Conservation (phyloP, 768 basidiomycete species). For the Leccinum pellstonianum region DNA sequence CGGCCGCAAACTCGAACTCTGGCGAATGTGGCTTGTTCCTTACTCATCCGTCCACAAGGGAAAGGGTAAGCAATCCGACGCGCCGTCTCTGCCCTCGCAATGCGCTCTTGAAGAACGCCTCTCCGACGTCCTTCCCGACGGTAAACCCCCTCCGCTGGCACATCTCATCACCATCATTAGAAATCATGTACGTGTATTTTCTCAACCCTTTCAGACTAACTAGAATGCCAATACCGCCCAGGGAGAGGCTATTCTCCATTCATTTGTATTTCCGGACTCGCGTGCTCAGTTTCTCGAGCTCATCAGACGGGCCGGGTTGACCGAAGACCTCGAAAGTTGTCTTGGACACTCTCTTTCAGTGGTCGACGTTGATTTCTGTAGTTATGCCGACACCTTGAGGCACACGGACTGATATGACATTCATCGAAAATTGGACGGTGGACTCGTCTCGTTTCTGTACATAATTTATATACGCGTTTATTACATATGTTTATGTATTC, state of each 20-base stretch:
- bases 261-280: slow-evolving; percentile 76
- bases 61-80: slow-evolving; percentile 46
- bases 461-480: slow-evolving; percentile 3
- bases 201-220: slow-evolving; percentile 2
- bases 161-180: slow-evolving; percentile 53
- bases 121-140: slow-evolving; percentile 8
- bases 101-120: slow-evolving; percentile 7
- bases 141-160: slow-evolving; percentile 34
- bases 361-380: slow-evolving; percentile 64
- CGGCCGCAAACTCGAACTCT: slow-evolving; percentile 73
- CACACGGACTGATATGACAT: slow-evolving; percentile 3
- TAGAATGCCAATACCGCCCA: slow-evolving; percentile 28
- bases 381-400: slow-evolving; percentile 42
- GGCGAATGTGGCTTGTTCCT: slow-evolving; percentile 66
- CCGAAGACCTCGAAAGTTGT: slow-evolving; percentile 27
- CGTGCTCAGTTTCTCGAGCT: slow-evolving; percentile 63
- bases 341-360: slow-evolving; percentile 17
- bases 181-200: slow-evolving; percentile 52
- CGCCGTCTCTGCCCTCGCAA: slow-evolving; percentile 9
- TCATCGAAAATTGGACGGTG: background rate
- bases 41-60: slow-evolving; percentile 31
- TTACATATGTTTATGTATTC: background rate
- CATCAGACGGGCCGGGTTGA: slow-evolving; percentile 47
- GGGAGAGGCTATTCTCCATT: slow-evolving; percentile 54
- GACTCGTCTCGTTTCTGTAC: background rate